Percentiles rank a stretch among this genome's conserved stretches.
These are phyloP conservation scores for Mucuna pruriens DNA, from an alignment of 306 rosid species.

Conservation along the genomic window DNA sequence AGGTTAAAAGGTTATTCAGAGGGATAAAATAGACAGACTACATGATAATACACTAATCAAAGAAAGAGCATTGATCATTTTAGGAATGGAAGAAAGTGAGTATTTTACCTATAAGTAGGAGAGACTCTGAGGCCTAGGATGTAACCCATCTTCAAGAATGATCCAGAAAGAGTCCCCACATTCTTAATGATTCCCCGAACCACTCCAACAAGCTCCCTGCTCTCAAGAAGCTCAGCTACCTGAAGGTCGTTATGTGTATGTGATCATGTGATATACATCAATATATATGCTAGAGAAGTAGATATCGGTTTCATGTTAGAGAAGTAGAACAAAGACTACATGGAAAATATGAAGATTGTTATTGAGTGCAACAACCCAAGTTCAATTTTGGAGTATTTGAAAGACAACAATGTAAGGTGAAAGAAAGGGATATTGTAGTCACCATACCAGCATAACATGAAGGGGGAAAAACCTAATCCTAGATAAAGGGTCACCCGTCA, in stretches of 20 bases:
- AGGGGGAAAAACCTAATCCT: slow-evolving; percentile 28
- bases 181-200: neutral
- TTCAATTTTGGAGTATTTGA: neutral
- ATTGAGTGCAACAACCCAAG: neutral
- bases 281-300: too few relatives aligned
- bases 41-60: neutral
- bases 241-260: neutral
- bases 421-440: neutral
- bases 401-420: neutral
- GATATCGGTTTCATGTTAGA: neutral
- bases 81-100: neutral
- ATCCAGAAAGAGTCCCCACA: slow-evolving; percentile 8
- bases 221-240: slow-evolving; percentile 20
- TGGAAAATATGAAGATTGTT: neutral
- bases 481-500: slow-evolving; percentile 3
- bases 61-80: neutral
- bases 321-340: neutral
- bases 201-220: slow-evolving; percentile 12
- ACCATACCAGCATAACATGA: slow-evolving; percentile 19
- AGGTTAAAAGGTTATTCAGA: neutral
- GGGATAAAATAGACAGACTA: neutral
- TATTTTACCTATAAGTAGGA: slow-evolving; percentile 17
- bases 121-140: slow-evolving; percentile 25
- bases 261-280: neutral
- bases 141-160: slow-evolving; percentile 23